phyloP scores from a whole-genome alignment of 2,329 filamentous ascomycete species.

The Arthrobotrys megalospora region DNA sequence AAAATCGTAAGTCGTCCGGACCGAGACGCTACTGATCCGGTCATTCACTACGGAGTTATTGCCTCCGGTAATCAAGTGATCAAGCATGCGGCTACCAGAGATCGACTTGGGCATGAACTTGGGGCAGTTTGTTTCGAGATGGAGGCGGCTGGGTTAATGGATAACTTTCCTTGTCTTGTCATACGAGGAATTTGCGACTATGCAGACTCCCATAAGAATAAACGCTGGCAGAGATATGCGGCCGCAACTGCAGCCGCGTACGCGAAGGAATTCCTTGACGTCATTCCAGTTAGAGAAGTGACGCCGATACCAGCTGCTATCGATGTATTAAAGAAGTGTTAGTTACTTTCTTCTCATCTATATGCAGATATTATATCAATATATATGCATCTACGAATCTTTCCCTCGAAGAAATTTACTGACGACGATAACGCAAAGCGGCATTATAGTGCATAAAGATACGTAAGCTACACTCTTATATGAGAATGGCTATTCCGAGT shows the following conservation, averaged over 20 bases:
- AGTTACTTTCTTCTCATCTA: not conserved
- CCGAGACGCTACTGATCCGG: not conserved
- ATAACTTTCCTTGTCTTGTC: conserved; percentile 6
- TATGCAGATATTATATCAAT: too few species aligned
- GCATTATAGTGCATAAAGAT: too few species aligned
- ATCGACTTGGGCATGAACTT: conserved; percentile 17
- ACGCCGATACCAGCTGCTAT: not conserved
- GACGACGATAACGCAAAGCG: too few species aligned
- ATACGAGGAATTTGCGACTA: conserved; percentile 23
- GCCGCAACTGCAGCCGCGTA: conserved; percentile 10
- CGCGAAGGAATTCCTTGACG: conserved; percentile 12
- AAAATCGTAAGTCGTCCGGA: not conserved
- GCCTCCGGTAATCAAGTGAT: conserved; percentile 38
- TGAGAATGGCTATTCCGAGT: too few species aligned
- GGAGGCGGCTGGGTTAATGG: conserved; percentile 7
- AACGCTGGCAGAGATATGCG: conserved; percentile 20
- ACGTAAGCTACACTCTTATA: too few species aligned
- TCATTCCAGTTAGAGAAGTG: conserved; percentile 9
- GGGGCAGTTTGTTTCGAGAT: conserved; percentile 31
- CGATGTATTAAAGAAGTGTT: not conserved
- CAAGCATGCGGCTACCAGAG: conserved; percentile 19
- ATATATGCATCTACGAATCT: too few species aligned
- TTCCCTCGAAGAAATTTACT: too few species aligned
- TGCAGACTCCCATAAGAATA: conserved; percentile 29
- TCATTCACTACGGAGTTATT: conserved; percentile 34